These are phyloP conservation scores for Lentinus tigrinus DNA, from an alignment of 768 basidiomycete genomes.

Conservation along the genomic window DNA sequence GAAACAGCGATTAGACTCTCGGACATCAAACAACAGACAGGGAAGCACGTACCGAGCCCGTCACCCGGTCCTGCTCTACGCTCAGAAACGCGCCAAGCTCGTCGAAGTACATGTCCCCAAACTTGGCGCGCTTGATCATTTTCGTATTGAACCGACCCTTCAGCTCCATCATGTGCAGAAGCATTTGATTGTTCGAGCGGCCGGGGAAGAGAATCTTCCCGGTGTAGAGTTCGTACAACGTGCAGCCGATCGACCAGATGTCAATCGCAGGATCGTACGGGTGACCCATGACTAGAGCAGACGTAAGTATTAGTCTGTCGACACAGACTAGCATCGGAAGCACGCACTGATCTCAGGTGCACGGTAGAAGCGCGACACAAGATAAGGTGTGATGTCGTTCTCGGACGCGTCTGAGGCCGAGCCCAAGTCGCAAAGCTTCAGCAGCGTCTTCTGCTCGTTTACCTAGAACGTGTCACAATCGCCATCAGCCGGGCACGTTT, in stretches of 20 bases:
- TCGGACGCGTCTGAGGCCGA: slow-evolving; percentile 93
- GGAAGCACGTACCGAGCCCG: slow-evolving; percentile 66
- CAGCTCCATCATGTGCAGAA: slow-evolving; percentile 96
- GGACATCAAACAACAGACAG: too few species aligned
- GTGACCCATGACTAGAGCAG: slow-evolving; percentile 75
- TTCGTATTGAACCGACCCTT: slow-evolving; percentile 92
- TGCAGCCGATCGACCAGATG: slow-evolving; percentile 97
- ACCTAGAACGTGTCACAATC: slow-evolving; percentile 50
- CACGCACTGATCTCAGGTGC: slow-evolving; percentile 95
- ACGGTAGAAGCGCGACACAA: slow-evolving; percentile 96
- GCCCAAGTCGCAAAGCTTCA: slow-evolving; percentile 97
- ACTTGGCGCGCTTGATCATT: slow-evolving; percentile 92
- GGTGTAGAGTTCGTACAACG: slow-evolving; percentile 92
- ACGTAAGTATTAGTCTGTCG: slow-evolving; percentile 7
- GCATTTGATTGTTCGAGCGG: slow-evolving; percentile 96
- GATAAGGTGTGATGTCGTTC: slow-evolving; percentile 96
- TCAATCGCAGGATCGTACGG: slow-evolving; percentile 94
- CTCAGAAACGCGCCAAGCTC: slow-evolving; percentile 86
- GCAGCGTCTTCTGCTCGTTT: slow-evolving; percentile 87
- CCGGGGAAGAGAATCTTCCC: slow-evolving; percentile 98
- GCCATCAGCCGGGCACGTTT: not conserved
- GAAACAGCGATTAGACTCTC: too few species aligned
- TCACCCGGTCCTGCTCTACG: slow-evolving; percentile 81
- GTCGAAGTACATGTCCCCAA: slow-evolving; percentile 91
- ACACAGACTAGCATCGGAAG: not conserved